A percentile compares a stretch with the other conserved stretches of the same genome.
Evolutionary conservation across 2,329 filamentous ascomycete genomes (phyloP).

Genomic region (Rugonectria rugulosa): DNA sequence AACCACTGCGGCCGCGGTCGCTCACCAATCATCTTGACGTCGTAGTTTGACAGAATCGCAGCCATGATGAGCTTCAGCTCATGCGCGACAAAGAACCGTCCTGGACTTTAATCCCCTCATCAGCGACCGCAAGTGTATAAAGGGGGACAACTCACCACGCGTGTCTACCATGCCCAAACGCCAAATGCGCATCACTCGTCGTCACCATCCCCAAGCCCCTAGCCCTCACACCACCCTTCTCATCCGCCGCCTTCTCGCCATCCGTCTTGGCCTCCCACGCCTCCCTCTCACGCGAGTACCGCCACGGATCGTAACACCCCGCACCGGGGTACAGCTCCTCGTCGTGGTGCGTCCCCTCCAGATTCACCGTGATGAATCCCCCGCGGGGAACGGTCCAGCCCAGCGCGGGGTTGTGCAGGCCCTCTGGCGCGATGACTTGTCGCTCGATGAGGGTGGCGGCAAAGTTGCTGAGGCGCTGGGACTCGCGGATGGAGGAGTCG

Average conservation of each 20-base stretch:
- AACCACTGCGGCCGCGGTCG: conserved; percentile 53
- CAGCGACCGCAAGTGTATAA: not conserved
- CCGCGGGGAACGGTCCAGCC: conserved; percentile 50
- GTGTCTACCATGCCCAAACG: conserved; percentile 66
- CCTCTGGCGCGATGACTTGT: conserved; percentile 53
- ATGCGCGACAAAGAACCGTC: conserved; percentile 63
- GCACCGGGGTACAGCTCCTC: conserved; percentile 52
- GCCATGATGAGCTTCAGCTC: conserved; percentile 63
- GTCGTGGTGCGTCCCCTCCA: conserved; percentile 57
- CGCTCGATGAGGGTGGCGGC: conserved; percentile 54
- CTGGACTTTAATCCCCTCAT: conserved; percentile 48
- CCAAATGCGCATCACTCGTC: conserved; percentile 57
- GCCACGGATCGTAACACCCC: conserved; percentile 55
- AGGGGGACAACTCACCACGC: conserved; percentile 45
- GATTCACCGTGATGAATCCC: conserved; percentile 51
- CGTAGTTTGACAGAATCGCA: conserved; percentile 60
- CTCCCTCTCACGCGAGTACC: conserved; percentile 55
- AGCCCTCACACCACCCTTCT: conserved; percentile 44
- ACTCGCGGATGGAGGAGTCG: conserved; percentile 62
- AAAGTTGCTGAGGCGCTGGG: conserved; percentile 58
- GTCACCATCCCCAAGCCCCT: conserved; percentile 58
- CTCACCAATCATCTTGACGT: conserved; percentile 52
- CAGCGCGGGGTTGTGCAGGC: conserved; percentile 48
- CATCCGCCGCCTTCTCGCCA: conserved; percentile 40
- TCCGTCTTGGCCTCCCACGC: conserved; percentile 42